Base-by-base conservation (phyloP, 495 filamentous ascomycete genomes). In the Aspergillus nanangensis region DNA sequence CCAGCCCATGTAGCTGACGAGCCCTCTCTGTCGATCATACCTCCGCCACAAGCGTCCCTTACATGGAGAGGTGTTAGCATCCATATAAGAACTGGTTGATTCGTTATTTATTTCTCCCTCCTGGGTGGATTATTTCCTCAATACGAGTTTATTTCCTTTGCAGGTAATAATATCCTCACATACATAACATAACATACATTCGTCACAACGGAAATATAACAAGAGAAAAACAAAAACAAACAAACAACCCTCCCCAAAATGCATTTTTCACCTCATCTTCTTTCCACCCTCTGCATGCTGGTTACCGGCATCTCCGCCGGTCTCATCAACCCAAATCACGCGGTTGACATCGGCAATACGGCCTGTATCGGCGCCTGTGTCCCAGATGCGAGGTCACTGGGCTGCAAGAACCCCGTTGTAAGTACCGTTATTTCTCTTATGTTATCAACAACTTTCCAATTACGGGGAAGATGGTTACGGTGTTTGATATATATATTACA, bases 281-380 rank as follows among this genome's bases (percentile, higher is more conserved):
- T 50, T 14, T 38, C 40, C 33, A 10, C 41, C 14, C 38, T 50
- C 40, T 38, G 38, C 18, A 32, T 50, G 15, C 22, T 50, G 15
- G 23, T 50, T 22, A 44, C 47, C 18, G 32, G 39, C 31, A 43
- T 48, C 58, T 37, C 58, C 60, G 20, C 53, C 51, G 10, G 45
- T 35, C 14, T 20, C 11, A 36, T 46, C 4, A 22, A 52, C 19
- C 36, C 4, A 20, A 38, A 17, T 8, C 27, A 38, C 20, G 62
- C 55, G 1, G 27, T 42, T 23, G 62, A 66, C 41, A 40, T 47
- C 40, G 62, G 62, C 3, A 63, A 62, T 37, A 38, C 49, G 4
- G 57, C 63, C 46, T 66, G 62, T 45, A 8, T 55, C 19, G 62
- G 62, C 0, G 11, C 22, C 9, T 66, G 62, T n/a, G n/a, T n/a